A percentile compares a stretch with the other conserved stretches of the same genome.
Evolutionary conservation across 768 basidiomycete genomes (phyloP).

Genomic region (Podaxis mareebaensis): DNA sequence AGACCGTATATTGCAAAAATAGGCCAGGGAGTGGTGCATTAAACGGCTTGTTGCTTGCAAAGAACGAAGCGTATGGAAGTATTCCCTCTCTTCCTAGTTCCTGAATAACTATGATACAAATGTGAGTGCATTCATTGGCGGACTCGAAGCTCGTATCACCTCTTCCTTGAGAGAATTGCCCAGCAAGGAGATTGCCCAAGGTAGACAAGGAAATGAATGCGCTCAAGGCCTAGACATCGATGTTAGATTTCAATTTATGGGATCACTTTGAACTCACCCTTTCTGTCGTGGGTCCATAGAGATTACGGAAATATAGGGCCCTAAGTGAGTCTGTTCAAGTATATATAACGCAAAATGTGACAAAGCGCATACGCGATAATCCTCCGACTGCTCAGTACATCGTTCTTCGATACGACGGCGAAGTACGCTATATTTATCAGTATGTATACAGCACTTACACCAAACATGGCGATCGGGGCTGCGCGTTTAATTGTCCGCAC

Average conservation of each 20-base stretch:
- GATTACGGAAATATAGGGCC: slow-evolving; percentile 72
- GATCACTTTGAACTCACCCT: slow-evolving; percentile 36
- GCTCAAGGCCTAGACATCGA: slow-evolving; percentile 49
- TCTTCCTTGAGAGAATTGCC: slow-evolving; percentile 67
- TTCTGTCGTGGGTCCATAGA: slow-evolving; percentile 65
- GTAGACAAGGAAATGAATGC: slow-evolving; percentile 64
- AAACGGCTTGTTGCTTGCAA: slow-evolving; percentile 73
- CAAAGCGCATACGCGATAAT: slow-evolving; percentile 63
- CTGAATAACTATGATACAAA: slow-evolving; percentile 54
- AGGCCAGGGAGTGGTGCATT: slow-evolving; percentile 65
- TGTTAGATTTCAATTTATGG: not conserved
- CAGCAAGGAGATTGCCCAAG: slow-evolving; percentile 62
- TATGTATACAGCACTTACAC: slow-evolving; percentile 61
- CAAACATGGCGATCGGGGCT: slow-evolving; percentile 62
- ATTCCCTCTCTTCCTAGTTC: slow-evolving; percentile 74
- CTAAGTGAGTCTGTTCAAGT: slow-evolving; percentile 28
- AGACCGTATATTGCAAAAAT: slow-evolving; percentile 61
- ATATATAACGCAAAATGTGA: too few relatives aligned
- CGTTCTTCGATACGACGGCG: slow-evolving; percentile 67
- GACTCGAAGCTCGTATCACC: slow-evolving; percentile 34
- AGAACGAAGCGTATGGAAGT: slow-evolving; percentile 64
- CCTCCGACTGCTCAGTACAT: slow-evolving; percentile 63
- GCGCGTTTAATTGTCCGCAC: slow-evolving; percentile 71
- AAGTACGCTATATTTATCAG: slow-evolving; percentile 74
- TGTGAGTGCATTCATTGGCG: not conserved